Percentiles rank a stretch among this genome's conserved stretches.
phyloP scores from a whole-genome alignment of 495 filamentous ascomycete genomes.

The Aspergillus sclerotioniger region DNA sequence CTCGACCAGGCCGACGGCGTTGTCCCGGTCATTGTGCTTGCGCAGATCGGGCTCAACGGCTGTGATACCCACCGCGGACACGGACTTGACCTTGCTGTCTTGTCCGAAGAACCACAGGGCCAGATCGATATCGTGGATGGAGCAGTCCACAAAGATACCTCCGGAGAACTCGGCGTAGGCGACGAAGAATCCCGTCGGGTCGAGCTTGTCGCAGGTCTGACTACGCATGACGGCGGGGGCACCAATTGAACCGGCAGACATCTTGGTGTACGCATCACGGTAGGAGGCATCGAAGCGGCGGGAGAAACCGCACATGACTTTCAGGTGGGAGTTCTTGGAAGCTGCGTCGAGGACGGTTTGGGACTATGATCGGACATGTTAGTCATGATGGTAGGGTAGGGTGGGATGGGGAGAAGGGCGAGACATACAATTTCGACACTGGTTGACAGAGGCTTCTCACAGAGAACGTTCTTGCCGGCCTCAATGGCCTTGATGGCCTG shows the following conservation, averaged over 20 bases:
- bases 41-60: slow-evolving; percentile 59
- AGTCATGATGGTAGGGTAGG: not conserved
- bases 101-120: slow-evolving; percentile 57
- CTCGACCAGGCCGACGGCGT: slow-evolving; percentile 62
- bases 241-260: slow-evolving; percentile 49
- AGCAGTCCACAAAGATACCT: slow-evolving; percentile 62
- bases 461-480: slow-evolving; percentile 52
- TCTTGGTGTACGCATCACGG: slow-evolving; percentile 48
- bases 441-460: slow-evolving; percentile 55
- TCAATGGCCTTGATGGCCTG: slow-evolving; percentile 56
- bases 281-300: slow-evolving; percentile 58
- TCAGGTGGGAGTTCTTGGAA: slow-evolving; percentile 46
- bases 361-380: slow-evolving; percentile 36
- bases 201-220: slow-evolving; percentile 58
- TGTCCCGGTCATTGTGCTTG: slow-evolving; percentile 60
- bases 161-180: slow-evolving; percentile 54
- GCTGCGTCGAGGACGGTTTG: slow-evolving; percentile 53
- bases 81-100: slow-evolving; percentile 48
- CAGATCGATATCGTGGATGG: slow-evolving; percentile 59
- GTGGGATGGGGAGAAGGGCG: not conserved
- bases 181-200: slow-evolving; percentile 56
- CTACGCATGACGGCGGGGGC: slow-evolving; percentile 51
- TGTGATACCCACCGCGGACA: slow-evolving; percentile 54
- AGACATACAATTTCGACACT: slow-evolving; percentile 50
- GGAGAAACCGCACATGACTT: slow-evolving; percentile 61